Evolutionary conservation across 257 asterid genomes (phyloP), one percentile per base, ranked within the genome.

Genomic region (Buddleja alternifolia): DNA sequence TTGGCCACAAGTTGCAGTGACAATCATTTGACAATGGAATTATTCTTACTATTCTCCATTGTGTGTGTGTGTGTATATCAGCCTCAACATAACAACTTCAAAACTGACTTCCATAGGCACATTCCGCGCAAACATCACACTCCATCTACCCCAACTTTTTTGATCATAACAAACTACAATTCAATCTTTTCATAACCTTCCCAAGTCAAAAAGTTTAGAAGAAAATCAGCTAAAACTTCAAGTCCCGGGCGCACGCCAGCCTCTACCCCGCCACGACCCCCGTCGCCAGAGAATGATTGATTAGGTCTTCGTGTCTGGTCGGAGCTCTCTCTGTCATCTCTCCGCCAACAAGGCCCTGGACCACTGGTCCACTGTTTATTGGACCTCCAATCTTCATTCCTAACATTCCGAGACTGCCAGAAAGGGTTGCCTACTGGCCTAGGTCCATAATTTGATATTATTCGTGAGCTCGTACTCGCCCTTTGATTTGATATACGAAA

Each of bases 211-310:
- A 29, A n/a, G n/a, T n/a, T n/a, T n/a, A n/a, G 34, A 2, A 29
- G 5, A 29, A 29, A 29, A 2, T 29, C 2, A 29, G 34, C 34
- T 5, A 29, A 29, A 51, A 37, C 15, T 25, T 57, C 40, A 57
- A 14, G 54, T 14, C 9, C 39, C 16, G 5, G 17, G 6, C 2
- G 55, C 39, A 17, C 9, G 7, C 73, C 70, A 60, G 8, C 45
- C 70, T 40, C 59, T 17, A n/a, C 61, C 72, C 7, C 29, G 1
- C 78, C 78, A 1, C 69, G 64, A 7, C 73, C 75, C 4, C 7
- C 15, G 21, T 12, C 0, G 50, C 45, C 32, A 1, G 51, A 39
- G 14, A 34, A 4, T 3, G 48, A 42, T 34, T 20, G 56, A 54
- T 56, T 15, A 3, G 17, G 50, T 8, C 14, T n/a, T 50, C 64